Evolutionary conservation across 2,329 filamentous ascomycete genomes (phyloP).

Genomic region (Sclerotinia subarctica): DNA sequence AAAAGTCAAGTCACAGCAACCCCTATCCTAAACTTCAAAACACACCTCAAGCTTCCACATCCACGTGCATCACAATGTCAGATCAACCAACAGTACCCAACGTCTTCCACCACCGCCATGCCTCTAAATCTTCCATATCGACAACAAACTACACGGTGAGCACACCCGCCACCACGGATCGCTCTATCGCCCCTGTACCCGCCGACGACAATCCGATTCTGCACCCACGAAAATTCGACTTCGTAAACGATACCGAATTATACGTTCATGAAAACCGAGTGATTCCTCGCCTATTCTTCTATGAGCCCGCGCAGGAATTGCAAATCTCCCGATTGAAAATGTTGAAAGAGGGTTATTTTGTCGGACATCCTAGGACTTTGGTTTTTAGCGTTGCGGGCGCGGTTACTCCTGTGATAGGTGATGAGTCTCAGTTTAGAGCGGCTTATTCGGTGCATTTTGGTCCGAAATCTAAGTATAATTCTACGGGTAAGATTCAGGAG

Average conservation of each 20-base stretch:
- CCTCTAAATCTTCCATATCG: not conserved
- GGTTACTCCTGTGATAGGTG: not conserved
- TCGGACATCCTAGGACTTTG: constrained; percentile 11
- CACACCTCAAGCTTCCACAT: not conserved
- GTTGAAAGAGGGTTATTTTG: not conserved
- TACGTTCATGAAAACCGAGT: constrained; percentile 15
- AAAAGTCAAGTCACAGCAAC: not conserved
- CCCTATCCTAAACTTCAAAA: not conserved
- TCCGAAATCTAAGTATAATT: constrained; percentile 9
- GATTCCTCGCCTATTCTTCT: constrained; percentile 6
- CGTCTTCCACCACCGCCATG: not conserved
- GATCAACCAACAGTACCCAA: constrained; percentile 5
- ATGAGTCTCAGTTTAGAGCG: not conserved
- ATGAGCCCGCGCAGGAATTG: not conserved
- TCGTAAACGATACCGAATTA: constrained; percentile 17
- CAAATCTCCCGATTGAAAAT: constrained; percentile 14
- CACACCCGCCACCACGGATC: not conserved
- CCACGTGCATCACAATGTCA: not conserved
- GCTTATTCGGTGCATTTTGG: constrained; percentile 8
- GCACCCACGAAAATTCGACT: constrained; percentile 15
- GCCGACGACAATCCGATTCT: not conserved
- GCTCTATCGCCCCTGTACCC: not conserved
- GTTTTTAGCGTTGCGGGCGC: constrained; percentile 17
- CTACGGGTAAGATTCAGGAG: constrained; percentile 7
- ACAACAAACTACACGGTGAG: not conserved